Conservation (phyloP, 139 green algal species). For the Chlamydomonas sp. region DNA sequence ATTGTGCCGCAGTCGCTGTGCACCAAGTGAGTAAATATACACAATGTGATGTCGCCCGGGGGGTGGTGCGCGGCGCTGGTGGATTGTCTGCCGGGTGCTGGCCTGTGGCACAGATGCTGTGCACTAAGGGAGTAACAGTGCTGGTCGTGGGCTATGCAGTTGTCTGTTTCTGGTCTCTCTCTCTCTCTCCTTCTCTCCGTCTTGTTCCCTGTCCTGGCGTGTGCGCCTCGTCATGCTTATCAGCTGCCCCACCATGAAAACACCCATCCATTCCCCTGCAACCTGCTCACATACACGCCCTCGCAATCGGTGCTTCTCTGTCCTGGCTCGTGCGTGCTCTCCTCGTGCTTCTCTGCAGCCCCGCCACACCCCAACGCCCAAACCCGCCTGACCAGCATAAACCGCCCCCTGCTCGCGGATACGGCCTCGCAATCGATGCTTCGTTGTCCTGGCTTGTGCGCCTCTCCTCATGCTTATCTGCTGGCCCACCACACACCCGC, state of each 20-base stretch:
- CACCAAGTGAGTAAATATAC: slow-evolving; percentile 54
- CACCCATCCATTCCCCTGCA: no score
- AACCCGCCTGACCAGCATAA: no score
- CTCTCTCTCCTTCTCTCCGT: slow-evolving; percentile 30
- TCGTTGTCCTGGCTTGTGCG: slow-evolving; percentile 10
- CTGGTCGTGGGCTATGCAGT: neutral
- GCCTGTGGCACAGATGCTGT: slow-evolving; percentile 72
- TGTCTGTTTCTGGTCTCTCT: neutral
- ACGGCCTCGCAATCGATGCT: slow-evolving; percentile 16
- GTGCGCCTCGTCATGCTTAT: no score
- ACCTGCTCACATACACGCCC: slow-evolving; percentile 68
- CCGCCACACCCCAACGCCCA: no score
- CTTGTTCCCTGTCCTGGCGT: no score
- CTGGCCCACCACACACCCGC: slow-evolving; percentile 49
- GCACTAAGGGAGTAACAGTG: slow-evolving; percentile 48
- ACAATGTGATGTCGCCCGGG: neutral
- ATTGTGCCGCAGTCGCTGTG: slow-evolving; percentile 78
- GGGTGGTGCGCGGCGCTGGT: no score
- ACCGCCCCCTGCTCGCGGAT: neutral
- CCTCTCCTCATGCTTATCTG: slow-evolving; percentile 19
- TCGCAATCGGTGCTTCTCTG: slow-evolving; percentile 61
- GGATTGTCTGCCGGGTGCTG: no score
- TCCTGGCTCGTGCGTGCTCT: slow-evolving; percentile 60
- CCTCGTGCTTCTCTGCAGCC: slow-evolving; percentile 24
- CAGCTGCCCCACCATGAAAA: no score